A percentile compares a stretch with the other conserved stretches of the same genome.
Evolutionary conservation across 495 filamentous ascomycete species (phyloP).

Genomic region (Talaromyces proteolyticus): DNA sequence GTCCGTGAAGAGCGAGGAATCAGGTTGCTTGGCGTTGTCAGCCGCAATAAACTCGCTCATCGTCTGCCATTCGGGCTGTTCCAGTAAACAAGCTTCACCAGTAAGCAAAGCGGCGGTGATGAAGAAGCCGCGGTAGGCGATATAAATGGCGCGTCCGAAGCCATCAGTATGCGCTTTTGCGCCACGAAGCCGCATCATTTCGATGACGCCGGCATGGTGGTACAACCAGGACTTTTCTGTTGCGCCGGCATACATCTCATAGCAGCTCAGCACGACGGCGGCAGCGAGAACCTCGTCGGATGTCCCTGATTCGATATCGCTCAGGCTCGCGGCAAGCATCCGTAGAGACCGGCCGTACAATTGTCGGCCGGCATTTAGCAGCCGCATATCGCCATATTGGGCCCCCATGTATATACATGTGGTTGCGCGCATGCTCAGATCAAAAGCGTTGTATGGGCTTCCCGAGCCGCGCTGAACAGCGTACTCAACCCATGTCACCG

Average conservation of each 20-base stretch:
- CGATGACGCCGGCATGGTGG: slow-evolving; percentile 28
- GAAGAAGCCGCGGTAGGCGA: slow-evolving; percentile 24
- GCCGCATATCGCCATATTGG: slow-evolving; percentile 11
- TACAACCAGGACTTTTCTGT: slow-evolving; percentile 22
- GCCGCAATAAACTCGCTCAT: slow-evolving; percentile 22
- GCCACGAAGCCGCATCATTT: slow-evolving; percentile 27
- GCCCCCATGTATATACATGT: slow-evolving; percentile 18
- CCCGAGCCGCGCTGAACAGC: slow-evolving; percentile 11
- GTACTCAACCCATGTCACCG: slow-evolving; percentile 24
- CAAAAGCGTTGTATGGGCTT: slow-evolving; percentile 12
- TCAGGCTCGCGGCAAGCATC: slow-evolving; percentile 12
- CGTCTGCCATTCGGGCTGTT: slow-evolving; percentile 24
- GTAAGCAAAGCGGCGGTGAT: slow-evolving; percentile 21
- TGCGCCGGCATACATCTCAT: slow-evolving; percentile 28
- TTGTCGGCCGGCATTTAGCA: slow-evolving; percentile 10
- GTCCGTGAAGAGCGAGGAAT: slow-evolving; percentile 23
- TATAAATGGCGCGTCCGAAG: slow-evolving; percentile 24
- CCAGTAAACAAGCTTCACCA: slow-evolving; percentile 23
- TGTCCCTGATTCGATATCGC: slow-evolving; percentile 11
- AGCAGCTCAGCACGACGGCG: slow-evolving; percentile 22
- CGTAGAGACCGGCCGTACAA: slow-evolving; percentile 18
- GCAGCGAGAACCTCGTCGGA: slow-evolving; percentile 19
- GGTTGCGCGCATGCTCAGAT: slow-evolving; percentile 19
- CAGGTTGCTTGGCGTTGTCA: slow-evolving; percentile 20
- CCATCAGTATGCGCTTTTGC: slow-evolving; percentile 21